Evolutionary conservation across 148 eudicot species (phyloP).

Genomic region (Vaccinium darrowii): DNA sequence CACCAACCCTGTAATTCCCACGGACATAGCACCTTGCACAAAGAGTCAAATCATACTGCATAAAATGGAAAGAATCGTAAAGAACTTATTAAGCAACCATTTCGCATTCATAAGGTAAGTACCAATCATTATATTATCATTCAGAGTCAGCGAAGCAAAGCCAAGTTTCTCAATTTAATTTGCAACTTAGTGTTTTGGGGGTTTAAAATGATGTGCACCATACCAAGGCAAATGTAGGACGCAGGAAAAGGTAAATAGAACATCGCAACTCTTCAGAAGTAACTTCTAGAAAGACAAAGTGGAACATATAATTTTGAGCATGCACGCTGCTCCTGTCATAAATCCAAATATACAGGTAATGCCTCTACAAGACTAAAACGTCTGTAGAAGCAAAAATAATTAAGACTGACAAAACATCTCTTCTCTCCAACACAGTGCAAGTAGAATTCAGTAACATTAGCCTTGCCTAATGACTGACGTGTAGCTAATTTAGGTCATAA

Average conservation of each 20-base stretch:
- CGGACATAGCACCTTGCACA: constrained; percentile 95
- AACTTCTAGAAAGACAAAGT: constrained; percentile 4
- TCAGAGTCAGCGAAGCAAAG: background rate
- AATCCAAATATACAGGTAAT: background rate
- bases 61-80: constrained; percentile 5
- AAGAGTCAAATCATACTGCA: constrained; percentile 79
- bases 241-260: background rate
- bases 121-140: background rate
- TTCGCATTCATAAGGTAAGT: background rate
- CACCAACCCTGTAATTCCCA: constrained; percentile 60
- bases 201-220: background rate
- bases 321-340: background rate
- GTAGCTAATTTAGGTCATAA: background rate
- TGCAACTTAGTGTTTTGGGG: background rate
- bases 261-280: background rate
- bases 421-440: background rate
- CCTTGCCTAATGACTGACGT: background rate
- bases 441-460: background rate
- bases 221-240: constrained; percentile 1
- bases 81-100: background rate
- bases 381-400: constrained; percentile 4
- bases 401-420: background rate
- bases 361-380: background rate
- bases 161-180: background rate
- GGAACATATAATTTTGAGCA: background rate